These are phyloP conservation scores for Nicotiana knightiana DNA, from an alignment of 257 asterid genomes.

Conservation along the genomic window DNA sequence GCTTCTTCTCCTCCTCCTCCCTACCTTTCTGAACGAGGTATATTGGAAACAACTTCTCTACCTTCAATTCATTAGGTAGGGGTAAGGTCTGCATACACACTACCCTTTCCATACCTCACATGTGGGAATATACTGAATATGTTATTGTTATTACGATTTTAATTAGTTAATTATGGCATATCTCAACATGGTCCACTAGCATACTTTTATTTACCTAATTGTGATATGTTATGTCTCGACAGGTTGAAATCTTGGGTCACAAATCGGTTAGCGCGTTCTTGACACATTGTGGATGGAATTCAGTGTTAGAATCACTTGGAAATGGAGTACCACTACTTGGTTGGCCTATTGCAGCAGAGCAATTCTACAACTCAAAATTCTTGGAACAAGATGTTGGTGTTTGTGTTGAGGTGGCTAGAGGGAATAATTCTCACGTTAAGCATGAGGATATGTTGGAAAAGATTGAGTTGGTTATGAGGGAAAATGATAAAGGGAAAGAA, in stretches of 20 bases:
- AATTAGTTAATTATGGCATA: too few relatives aligned
- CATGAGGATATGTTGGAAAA: conserved; percentile 33
- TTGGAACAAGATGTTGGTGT: conserved; percentile 44
- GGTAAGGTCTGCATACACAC: too few relatives aligned
- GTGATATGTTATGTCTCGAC: neutral
- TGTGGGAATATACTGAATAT: too few relatives aligned
- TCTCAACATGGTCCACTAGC: too few relatives aligned
- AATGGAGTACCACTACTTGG: conserved; percentile 45
- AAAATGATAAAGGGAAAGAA: conserved; percentile 19
- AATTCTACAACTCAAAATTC: conserved; percentile 44
- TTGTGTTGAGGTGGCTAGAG: conserved; percentile 53
- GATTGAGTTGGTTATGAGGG: conserved; percentile 44
- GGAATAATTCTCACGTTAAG: conserved; percentile 38
- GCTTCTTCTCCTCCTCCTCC: too few relatives aligned
- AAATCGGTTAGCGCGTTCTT: conserved; percentile 37
- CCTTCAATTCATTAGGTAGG: too few relatives aligned
- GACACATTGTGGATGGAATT: conserved; percentile 63
- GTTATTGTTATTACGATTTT: too few relatives aligned
- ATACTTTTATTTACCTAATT: too few relatives aligned
- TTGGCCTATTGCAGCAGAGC: conserved; percentile 66
- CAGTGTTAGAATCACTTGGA: conserved; percentile 44
- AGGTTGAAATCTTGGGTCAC: conserved; percentile 43
- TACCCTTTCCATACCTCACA: too few relatives aligned
- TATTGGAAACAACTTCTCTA: too few relatives aligned
- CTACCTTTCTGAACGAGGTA: too few relatives aligned